These are phyloP conservation scores for Sporothrix inflata DNA, from an alignment of 2,329 filamentous ascomycete genomes.

Conservation along the genomic window DNA sequence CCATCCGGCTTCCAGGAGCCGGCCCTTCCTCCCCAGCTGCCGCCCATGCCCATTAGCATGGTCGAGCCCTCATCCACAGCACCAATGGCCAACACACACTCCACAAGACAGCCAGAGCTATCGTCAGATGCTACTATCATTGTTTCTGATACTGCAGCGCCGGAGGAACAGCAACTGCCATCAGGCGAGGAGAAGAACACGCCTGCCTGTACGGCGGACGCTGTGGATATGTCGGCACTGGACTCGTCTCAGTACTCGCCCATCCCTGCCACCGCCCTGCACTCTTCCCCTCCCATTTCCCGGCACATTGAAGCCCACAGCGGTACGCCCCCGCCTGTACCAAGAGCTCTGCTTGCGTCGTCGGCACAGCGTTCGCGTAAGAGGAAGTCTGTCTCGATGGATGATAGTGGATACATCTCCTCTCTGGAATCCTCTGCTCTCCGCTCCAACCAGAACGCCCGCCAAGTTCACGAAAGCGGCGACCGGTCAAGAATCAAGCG, in stretches of 20 bases:
- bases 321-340: slow-evolving; percentile 75
- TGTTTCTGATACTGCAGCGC: slow-evolving; percentile 59
- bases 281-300: slow-evolving; percentile 86
- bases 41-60: slow-evolving; percentile 38
- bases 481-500: slow-evolving; percentile 82
- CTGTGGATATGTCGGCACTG: slow-evolving; percentile 37
- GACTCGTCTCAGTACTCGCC: slow-evolving; percentile 70
- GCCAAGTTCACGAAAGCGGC: slow-evolving; percentile 69
- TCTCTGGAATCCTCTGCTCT: slow-evolving; percentile 89
- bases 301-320: slow-evolving; percentile 61
- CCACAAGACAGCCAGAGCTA: slow-evolving; percentile 53
- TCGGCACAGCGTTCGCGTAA: slow-evolving; percentile 71
- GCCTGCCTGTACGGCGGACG: not conserved
- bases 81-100: slow-evolving; percentile 27
- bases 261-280: slow-evolving; percentile 68
- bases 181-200: slow-evolving; percentile 23
- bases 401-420: slow-evolving; percentile 95
- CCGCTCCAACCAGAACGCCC: slow-evolving; percentile 66
- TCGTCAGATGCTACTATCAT: slow-evolving; percentile 80
- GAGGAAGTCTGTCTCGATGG: slow-evolving; percentile 77
- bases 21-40: slow-evolving; percentile 53
- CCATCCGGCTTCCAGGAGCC: slow-evolving; percentile 48
- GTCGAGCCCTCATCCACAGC: slow-evolving; percentile 25
- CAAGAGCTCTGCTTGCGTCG: slow-evolving; percentile 51
- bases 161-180: slow-evolving; percentile 22